Conservation (phyloP, 108 stramenopile species). For the Stephanodiscus triporus region DNA sequence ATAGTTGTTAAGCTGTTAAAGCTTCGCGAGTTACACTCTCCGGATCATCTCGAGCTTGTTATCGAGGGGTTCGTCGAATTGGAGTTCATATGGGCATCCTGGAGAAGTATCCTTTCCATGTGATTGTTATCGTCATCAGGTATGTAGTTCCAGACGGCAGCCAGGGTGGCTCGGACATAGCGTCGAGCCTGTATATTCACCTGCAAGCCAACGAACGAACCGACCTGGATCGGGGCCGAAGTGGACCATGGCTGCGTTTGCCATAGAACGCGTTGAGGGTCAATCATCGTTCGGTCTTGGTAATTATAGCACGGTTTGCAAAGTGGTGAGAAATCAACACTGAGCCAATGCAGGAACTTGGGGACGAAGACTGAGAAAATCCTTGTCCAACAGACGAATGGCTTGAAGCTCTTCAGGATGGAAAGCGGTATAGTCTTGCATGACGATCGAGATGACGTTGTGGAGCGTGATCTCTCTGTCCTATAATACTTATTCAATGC, state of each 20-base stretch:
- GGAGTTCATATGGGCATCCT: neutral
- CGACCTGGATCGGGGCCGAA: neutral
- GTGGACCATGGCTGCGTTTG: slow-evolving; percentile 5
- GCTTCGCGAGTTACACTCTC: neutral
- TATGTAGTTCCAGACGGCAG: neutral
- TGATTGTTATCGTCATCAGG: neutral
- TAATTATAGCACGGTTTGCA: neutral
- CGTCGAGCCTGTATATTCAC: neutral
- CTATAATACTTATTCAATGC: too few species aligned
- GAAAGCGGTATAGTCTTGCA: neutral
- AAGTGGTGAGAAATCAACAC: neutral
- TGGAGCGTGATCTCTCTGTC: neutral
- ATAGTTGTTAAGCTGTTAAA: too few species aligned
- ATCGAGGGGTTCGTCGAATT: neutral
- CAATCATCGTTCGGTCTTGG: neutral
- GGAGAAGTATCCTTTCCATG: neutral
- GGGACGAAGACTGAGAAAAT: neutral
- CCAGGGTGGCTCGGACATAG: neutral
- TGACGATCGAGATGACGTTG: neutral
- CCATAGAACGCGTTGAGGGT: neutral
- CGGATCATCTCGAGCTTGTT: slow-evolving; percentile 1
- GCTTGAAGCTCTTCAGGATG: neutral
- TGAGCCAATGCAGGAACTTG: neutral
- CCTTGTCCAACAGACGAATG: neutral
- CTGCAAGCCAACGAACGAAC: neutral